phyloP scores from a whole-genome alignment of 208 protist genomes.

The Trypanosoma caninum region DNA sequence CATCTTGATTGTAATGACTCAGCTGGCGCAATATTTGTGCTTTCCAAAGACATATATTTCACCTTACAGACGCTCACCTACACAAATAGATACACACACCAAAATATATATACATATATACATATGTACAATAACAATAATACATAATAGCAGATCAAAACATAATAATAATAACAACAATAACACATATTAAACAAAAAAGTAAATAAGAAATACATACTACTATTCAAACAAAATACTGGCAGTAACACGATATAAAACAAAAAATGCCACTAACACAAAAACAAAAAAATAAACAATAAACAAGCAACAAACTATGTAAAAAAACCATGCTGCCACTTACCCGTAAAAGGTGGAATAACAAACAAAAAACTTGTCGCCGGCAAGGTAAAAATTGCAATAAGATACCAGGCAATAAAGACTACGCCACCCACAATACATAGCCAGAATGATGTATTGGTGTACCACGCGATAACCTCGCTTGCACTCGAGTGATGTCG shows the following conservation, averaged over 20 bases:
- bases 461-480: constrained; percentile 26
- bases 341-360: constrained; percentile 27
- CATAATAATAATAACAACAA: no score
- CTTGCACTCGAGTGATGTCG: constrained; percentile 9
- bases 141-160: no score
- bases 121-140: not conserved
- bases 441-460: constrained; percentile 14
- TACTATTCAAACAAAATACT: no score
- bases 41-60: not conserved
- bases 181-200: not conserved
- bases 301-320: not conserved
- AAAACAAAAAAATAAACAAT: constrained; percentile 4
- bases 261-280: no score
- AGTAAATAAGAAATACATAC: no score
- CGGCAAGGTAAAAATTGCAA: constrained; percentile 20
- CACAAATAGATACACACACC: not conserved
- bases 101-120: not conserved
- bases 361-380: constrained; percentile 27
- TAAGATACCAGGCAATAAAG: constrained; percentile 27
- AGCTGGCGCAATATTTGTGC: not conserved
- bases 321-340: constrained; percentile 10
- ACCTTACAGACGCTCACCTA: not conserved
- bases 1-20: not conserved
- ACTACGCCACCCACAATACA: constrained; percentile 15
- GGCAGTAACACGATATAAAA: no score